Percentiles rank a stretch among this genome's conserved stretches.
Evolutionary conservation across 106 monocot species (phyloP).

Genomic region (Dendrobium nobile): DNA sequence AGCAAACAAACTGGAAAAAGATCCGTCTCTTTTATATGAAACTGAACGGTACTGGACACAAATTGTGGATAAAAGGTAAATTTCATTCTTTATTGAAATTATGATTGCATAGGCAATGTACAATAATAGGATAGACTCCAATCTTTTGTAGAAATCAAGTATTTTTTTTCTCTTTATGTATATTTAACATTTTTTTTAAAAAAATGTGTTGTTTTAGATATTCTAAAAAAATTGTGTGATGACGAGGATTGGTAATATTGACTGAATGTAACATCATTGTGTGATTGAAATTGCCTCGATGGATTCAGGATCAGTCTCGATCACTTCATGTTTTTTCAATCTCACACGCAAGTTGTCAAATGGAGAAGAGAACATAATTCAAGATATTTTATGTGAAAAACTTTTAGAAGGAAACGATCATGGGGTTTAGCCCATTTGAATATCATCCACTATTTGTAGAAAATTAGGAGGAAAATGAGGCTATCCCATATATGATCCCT

Average conservation of each 20-base stretch:
- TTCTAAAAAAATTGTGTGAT: background rate
- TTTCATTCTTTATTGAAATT: background rate
- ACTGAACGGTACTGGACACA: slow-evolving; percentile 76
- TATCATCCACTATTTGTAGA: background rate
- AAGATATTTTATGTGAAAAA: background rate
- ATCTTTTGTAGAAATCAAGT: background rate
- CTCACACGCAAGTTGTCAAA: background rate
- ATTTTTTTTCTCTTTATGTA: background rate
- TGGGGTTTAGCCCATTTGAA: background rate
- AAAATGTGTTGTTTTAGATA: background rate
- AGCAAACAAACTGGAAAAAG: slow-evolving; percentile 87
- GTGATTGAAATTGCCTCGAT: background rate
- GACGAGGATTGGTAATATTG: background rate
- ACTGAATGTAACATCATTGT: background rate
- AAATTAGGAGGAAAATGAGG: no score
- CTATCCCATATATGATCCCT: no score
- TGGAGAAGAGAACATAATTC: background rate
- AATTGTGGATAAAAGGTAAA: slow-evolving; percentile 82
- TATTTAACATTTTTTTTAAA: background rate
- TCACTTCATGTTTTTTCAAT: background rate
- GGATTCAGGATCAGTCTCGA: background rate
- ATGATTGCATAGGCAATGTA: background rate
- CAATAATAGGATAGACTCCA: background rate
- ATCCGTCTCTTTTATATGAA: slow-evolving; percentile 83
- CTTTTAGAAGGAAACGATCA: background rate